Base-by-base conservation (phyloP, 768 basidiomycete species). In the Amanita exitialis region DNA sequence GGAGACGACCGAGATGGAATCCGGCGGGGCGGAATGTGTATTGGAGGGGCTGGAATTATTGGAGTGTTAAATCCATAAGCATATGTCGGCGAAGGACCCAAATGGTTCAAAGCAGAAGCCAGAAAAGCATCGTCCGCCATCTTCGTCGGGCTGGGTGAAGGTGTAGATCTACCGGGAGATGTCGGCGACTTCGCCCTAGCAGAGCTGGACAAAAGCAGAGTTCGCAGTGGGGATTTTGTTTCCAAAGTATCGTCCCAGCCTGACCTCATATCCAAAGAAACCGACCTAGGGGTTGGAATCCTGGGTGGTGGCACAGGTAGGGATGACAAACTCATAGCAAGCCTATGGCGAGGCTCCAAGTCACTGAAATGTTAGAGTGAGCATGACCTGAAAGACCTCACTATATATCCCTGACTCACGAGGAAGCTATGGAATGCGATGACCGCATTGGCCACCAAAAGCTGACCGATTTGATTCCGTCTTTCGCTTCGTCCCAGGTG, bases 241-340 rank as follows among this genome's bases (percentile, higher is more conserved):
- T 69, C 67, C 28, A 72, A 61, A 63, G 70, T 70, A 45, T 75
- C 74, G 51, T 76, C 74, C 76, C 76, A 78, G 9, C 73, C 76
- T 2, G 76, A 78, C 56, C 62, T 73, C 41, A 75, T 64, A 21
- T 70, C 68, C 34, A 68, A 53, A 30, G 50, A 44, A 25, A 44
- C 15, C 13, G 43, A 25, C 23, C 21, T 42, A 37, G 50, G 50
- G 21, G 20, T 44, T 15, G 41, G 41, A 35, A 37, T 35, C 18
- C 21, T 32, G 16, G 28, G 44, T 13, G 50, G 25, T 20, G n/a
- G 30, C 3, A n/a, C 16, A 42, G 36, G 43, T n/a, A 36, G 8
- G 6, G 37, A 43, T n/a, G 28, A 43, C 42, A 28, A 9, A 4
- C 47, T 20, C 5, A 21, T 23, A 39, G 37, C 47, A 18, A 16